Conservation (phyloP, 164 flowering plant species). For the Kalanchoe fedtschenkoi region DNA sequence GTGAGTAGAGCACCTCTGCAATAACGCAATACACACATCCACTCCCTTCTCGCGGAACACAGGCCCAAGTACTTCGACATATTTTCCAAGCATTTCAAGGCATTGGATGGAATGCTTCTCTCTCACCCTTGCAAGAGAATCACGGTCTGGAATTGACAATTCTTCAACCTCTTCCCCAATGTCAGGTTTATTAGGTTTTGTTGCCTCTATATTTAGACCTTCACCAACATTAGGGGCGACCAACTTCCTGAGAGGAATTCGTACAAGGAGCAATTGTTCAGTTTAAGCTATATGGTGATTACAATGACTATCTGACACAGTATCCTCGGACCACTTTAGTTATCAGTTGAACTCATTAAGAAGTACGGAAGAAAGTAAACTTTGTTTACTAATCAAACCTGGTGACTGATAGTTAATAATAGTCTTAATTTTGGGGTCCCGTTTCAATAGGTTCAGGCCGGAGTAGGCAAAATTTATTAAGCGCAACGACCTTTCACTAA, state of each 20-base stretch:
- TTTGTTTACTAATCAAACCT: neutral
- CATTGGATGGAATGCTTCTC: constrained; percentile 88
- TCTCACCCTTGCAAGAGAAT: constrained; percentile 55
- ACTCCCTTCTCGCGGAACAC: constrained; percentile 95
- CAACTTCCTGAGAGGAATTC: neutral
- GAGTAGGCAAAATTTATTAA: too few species aligned
- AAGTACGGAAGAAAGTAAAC: neutral
- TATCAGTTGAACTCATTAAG: neutral
- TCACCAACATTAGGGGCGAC: constrained; percentile 17
- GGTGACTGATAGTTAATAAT: neutral
- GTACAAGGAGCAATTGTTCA: neutral
- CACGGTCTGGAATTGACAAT: constrained; percentile 41
- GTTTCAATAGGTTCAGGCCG: neutral
- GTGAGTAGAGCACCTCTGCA: constrained; percentile 43
- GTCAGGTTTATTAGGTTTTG: constrained; percentile 34
- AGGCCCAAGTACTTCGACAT: constrained; percentile 95
- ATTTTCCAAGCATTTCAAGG: constrained; percentile 80
- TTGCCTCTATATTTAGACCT: constrained; percentile 12
- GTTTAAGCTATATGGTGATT: neutral
- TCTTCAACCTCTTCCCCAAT: constrained; percentile 57
- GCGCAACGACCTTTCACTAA: neutral
- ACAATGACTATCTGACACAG: neutral
- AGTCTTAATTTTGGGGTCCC: too few species aligned
- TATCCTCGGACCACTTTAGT: neutral
- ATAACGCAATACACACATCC: constrained; percentile 77